These are phyloP conservation scores for Berkeleyomyces basicola DNA, from an alignment of 2,329 filamentous ascomycete species.

Conservation along the genomic window DNA sequence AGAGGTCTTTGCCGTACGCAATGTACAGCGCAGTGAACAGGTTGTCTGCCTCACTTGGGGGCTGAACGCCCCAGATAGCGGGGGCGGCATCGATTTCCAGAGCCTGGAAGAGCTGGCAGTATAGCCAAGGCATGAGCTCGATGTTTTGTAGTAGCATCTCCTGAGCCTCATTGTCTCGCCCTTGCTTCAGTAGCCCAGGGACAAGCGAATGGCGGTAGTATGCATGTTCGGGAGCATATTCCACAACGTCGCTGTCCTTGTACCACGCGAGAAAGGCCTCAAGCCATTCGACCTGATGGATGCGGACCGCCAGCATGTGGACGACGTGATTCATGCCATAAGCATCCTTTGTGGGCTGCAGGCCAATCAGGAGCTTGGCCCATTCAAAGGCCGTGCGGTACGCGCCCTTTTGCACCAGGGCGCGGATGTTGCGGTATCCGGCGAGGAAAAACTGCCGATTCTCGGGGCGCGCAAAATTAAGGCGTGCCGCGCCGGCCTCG, in stretches of 20 bases:
- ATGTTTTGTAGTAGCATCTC: conserved; percentile 51
- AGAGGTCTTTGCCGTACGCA: conserved; percentile 60
- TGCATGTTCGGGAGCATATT: conserved; percentile 29
- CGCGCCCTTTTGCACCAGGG: conserved; percentile 76
- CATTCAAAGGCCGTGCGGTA: conserved; percentile 89
- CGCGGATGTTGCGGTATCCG: conserved; percentile 74
- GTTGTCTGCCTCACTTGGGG: conserved; percentile 41
- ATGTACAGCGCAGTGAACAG: conserved; percentile 65
- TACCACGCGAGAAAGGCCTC: conserved; percentile 45
- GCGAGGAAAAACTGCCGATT: conserved; percentile 90
- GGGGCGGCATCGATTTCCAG: conserved; percentile 64
- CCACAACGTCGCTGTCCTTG: conserved; percentile 18
- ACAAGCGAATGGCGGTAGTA: conserved; percentile 65
- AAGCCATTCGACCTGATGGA: conserved; percentile 60
- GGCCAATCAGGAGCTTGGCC: conserved; percentile 65
- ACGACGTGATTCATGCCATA: conserved; percentile 69
- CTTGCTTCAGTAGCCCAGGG: conserved; percentile 57
- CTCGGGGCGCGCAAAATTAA: conserved; percentile 68
- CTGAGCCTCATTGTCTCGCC: conserved; percentile 48
- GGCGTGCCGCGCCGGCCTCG: conserved; percentile 57
- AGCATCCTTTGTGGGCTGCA: conserved; percentile 57
- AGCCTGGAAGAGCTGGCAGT: conserved; percentile 62
- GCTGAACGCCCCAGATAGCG: conserved; percentile 64
- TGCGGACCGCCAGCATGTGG: conserved; percentile 70
- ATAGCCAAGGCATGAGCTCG: conserved; percentile 66